These are phyloP conservation scores for Penstemon davidsonii DNA, from an alignment of 257 asterid genomes.

Conservation along the genomic window DNA sequence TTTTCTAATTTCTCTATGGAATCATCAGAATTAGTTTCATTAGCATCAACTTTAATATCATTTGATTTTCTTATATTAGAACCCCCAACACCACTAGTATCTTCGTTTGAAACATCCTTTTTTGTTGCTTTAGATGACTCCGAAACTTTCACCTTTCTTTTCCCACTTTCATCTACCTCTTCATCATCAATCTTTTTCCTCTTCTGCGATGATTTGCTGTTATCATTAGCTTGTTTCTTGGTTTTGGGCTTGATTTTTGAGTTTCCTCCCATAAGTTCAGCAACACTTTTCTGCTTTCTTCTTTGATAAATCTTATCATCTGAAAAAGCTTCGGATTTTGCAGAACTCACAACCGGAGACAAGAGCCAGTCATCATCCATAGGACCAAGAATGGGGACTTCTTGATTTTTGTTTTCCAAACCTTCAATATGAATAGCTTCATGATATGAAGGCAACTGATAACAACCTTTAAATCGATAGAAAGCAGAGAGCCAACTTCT, in stretches of 20 bases:
- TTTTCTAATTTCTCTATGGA: constrained; percentile 31
- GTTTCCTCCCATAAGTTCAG: constrained; percentile 47
- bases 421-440: constrained; percentile 60
- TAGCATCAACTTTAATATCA: constrained; percentile 19
- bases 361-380: constrained; percentile 27
- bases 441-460: constrained; percentile 31
- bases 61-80: constrained; percentile 13
- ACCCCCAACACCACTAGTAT: background rate
- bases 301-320: constrained; percentile 33
- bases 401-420: constrained; percentile 50
- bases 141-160: constrained; percentile 24
- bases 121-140: constrained; percentile 23
- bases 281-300: constrained; percentile 73
- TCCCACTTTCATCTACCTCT: constrained; percentile 29
- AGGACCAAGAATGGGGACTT: constrained; percentile 45
- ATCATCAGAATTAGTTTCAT: constrained; percentile 30
- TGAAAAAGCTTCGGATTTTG: too few species aligned
- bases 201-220: constrained; percentile 24
- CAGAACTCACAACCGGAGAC: too few species aligned
- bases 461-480: constrained; percentile 41
- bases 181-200: constrained; percentile 30
- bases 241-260: background rate
- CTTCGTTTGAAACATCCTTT: constrained; percentile 24
- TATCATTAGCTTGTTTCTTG: background rate
- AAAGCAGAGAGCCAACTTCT: constrained; percentile 66